These are phyloP conservation scores for Alternaria sp. DNA, from an alignment of 2,329 filamentous ascomycete genomes.

Conservation along the genomic window DNA sequence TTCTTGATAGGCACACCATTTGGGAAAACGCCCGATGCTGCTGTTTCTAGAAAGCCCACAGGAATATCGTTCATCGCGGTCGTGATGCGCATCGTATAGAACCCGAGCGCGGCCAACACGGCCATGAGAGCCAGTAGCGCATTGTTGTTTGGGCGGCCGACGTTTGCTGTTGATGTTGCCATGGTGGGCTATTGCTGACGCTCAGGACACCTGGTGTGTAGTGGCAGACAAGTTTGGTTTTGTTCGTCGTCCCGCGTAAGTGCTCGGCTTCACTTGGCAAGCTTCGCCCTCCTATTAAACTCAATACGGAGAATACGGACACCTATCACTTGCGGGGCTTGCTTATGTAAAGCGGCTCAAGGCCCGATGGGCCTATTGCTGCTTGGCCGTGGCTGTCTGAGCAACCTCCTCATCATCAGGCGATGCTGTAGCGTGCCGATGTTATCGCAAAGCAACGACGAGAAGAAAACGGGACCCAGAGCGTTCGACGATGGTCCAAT, in stretches of 20 bases:
- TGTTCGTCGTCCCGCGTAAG: neutral
- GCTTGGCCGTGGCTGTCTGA: neutral
- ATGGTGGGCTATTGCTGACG: conserved; percentile 4
- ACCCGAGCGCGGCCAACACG: conserved; percentile 4
- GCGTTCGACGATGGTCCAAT: neutral
- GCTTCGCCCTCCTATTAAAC: neutral
- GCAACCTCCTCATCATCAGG: neutral
- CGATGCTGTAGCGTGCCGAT: neutral
- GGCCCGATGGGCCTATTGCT: neutral
- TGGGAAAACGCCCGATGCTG: conserved; percentile 5
- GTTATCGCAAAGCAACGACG: neutral
- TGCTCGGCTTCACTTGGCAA: neutral
- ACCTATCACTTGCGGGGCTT: neutral
- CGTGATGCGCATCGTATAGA: conserved; percentile 22
- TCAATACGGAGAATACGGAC: neutral
- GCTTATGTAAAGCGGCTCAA: conserved; percentile 4
- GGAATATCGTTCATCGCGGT: conserved; percentile 6
- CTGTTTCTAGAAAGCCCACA: conserved; percentile 6
- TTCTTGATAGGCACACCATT: conserved; percentile 22
- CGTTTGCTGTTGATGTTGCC: conserved; percentile 6
- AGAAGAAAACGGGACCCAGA: neutral
- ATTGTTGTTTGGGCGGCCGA: conserved; percentile 16
- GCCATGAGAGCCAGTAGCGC: conserved; percentile 6
- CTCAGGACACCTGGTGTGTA: neutral
- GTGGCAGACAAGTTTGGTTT: neutral